Conservation (phyloP, 169 alveolate species). For the Cryptosporidium ryanae region DNA sequence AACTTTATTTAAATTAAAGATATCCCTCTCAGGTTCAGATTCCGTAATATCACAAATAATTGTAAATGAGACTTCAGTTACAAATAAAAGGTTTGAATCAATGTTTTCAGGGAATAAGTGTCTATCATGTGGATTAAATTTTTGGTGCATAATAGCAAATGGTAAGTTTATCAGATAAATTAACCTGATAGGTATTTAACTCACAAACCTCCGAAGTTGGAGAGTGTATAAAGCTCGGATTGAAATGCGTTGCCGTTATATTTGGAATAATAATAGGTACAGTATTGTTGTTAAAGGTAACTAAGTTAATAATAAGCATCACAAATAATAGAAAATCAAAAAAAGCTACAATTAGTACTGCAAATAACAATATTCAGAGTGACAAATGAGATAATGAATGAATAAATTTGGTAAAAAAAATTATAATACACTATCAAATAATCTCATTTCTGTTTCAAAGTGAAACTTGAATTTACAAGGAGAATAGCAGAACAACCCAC, state of each 20-base stretch:
- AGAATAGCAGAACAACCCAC: no score
- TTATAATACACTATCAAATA: no score
- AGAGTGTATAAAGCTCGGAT: constrained; percentile 43
- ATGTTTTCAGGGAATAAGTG: constrained; percentile 52
- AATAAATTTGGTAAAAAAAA: not conserved
- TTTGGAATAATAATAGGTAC: constrained; percentile 15
- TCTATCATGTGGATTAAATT: constrained; percentile 48
- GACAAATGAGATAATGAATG: not conserved
- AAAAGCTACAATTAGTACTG: not conserved
- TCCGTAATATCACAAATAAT: constrained; percentile 34
- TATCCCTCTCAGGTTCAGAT: constrained; percentile 40
- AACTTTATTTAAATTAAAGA: not conserved
- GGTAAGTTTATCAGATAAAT: constrained; percentile 27
- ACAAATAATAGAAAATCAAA: not conserved
- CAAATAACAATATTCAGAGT: not conserved
- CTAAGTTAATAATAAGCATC: not conserved
- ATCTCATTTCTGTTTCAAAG: no score
- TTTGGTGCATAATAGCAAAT: constrained; percentile 72
- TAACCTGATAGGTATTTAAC: not conserved
- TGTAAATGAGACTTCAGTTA: constrained; percentile 44
- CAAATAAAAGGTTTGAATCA: constrained; percentile 46
- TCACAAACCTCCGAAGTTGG: constrained; percentile 22
- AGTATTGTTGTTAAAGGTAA: constrained; percentile 5
- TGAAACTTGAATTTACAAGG: no score
- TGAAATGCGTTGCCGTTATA: constrained; percentile 37